A percentile compares a stretch with the other conserved stretches of the same genome.
These are phyloP conservation scores for Leccinum subspadiceum DNA, from an alignment of 1,284 basidiomycete species.

Conservation along the genomic window DNA sequence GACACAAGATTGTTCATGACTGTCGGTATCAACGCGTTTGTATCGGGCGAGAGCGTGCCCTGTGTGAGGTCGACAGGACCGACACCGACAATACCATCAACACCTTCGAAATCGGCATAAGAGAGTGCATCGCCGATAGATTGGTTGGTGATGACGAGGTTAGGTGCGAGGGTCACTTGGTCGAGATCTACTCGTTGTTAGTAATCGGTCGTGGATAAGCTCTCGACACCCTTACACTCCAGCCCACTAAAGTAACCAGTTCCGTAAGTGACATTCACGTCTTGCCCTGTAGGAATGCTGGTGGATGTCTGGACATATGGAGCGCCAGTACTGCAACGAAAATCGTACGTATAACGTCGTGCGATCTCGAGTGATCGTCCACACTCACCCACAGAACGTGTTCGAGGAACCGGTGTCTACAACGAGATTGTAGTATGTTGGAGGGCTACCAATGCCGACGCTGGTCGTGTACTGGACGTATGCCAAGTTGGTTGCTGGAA, in stretches of 20 bases:
- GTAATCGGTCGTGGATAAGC: background rate
- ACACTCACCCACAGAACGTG: slow-evolving; percentile 31
- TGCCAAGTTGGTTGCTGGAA: slow-evolving; percentile 21
- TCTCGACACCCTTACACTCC: slow-evolving; percentile 20
- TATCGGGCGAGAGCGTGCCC: slow-evolving; percentile 8
- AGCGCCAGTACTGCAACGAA: slow-evolving; percentile 13
- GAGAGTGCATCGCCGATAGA: slow-evolving; percentile 26
- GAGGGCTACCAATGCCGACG: slow-evolving; percentile 27
- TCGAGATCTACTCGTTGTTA: slow-evolving; percentile 21
- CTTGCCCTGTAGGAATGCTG: slow-evolving; percentile 24
- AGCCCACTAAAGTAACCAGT: slow-evolving; percentile 20
- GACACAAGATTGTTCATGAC: slow-evolving; percentile 27
- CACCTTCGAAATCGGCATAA: slow-evolving; percentile 7
- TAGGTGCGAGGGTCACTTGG: slow-evolving; percentile 17
- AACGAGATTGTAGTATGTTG: slow-evolving; percentile 23
- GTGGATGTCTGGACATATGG: slow-evolving; percentile 24
- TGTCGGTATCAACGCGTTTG: slow-evolving; percentile 18
- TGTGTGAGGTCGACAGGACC: slow-evolving; percentile 28
- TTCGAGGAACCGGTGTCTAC: slow-evolving; percentile 37
- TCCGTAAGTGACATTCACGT: slow-evolving; percentile 26
- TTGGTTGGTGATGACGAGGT: slow-evolving; percentile 23
- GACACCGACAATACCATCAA: slow-evolving; percentile 28
- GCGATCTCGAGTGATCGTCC: background rate
- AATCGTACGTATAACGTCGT: background rate
- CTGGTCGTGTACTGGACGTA: slow-evolving; percentile 22